phyloP scores from a whole-genome alignment of 2,329 filamentous ascomycete species.

The Allantophomopsis lycopodina region DNA sequence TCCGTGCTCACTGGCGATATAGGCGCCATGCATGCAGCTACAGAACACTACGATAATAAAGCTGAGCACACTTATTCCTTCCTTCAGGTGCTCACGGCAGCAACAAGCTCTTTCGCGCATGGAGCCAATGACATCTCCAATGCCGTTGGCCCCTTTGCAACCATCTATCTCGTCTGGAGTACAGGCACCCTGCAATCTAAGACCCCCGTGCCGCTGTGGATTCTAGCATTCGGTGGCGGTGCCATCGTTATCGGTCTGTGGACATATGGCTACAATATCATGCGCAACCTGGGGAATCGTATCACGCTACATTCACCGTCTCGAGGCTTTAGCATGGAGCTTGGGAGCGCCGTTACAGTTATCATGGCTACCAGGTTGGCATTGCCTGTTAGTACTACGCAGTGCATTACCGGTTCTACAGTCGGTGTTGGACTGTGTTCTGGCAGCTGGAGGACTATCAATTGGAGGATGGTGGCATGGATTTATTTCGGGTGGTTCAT shows the following conservation, averaged over 20 bases:
- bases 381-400: conserved; percentile 50
- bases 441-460: conserved; percentile 41
- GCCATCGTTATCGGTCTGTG: conserved; percentile 36
- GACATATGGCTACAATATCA: conserved; percentile 45
- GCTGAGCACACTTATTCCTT: conserved; percentile 52
- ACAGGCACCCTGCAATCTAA: conserved; percentile 27
- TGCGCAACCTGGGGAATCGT: conserved; percentile 47
- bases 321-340: conserved; percentile 45
- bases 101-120: conserved; percentile 60
- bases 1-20: conserved; percentile 36
- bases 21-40: conserved; percentile 39
- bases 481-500: conserved; percentile 47
- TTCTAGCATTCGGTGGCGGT: conserved; percentile 27
- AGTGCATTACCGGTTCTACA: conserved; percentile 49
- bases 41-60: conserved; percentile 46
- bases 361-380: conserved; percentile 48
- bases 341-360: conserved; percentile 47
- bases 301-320: conserved; percentile 48
- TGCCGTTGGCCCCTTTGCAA: conserved; percentile 48
- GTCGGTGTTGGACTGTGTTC: conserved; percentile 50
- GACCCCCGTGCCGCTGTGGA: conserved; percentile 40
- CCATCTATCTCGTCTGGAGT: conserved; percentile 46
- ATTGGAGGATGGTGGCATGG: conserved; percentile 48
- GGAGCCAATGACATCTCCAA: conserved; percentile 54
- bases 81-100: conserved; percentile 52